A percentile compares a stretch with the other conserved stretches of the same genome.
phyloP scores from a whole-genome alignment of 768 basidiomycete species.

The Cystofilobasidium macerans region DNA sequence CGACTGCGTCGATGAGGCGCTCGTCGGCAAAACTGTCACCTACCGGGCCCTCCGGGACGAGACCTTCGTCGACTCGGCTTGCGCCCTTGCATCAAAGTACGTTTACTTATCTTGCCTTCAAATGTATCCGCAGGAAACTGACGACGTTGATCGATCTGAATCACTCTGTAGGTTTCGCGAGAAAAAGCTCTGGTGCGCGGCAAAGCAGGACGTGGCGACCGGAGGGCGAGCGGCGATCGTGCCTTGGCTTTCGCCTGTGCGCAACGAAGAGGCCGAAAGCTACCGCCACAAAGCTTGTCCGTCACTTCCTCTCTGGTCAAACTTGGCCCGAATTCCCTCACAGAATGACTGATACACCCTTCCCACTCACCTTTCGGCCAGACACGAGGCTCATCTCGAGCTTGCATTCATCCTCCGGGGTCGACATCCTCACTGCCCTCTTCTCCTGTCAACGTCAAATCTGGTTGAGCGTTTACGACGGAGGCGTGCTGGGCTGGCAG shows the following conservation, averaged over 20 bases:
- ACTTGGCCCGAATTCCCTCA: too few relatives aligned
- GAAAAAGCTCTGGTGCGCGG: neutral
- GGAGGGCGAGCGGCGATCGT: neutral
- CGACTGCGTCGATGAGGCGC: slow-evolving; percentile 1
- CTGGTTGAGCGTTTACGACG: neutral
- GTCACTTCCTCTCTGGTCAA: neutral
- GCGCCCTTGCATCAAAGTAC: neutral
- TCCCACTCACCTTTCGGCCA: neutral
- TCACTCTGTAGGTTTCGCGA: neutral
- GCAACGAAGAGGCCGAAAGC: neutral
- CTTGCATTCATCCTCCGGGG: neutral
- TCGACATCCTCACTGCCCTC: slow-evolving; percentile 1
- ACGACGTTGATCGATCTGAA: neutral
- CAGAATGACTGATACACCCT: neutral
- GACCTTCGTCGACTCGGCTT: neutral
- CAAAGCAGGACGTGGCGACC: neutral
- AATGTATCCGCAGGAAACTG: neutral
- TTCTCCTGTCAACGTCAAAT: slow-evolving; percentile 1
- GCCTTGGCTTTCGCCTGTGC: neutral
- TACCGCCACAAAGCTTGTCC: neutral
- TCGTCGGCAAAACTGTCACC: neutral
- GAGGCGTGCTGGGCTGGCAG: neutral
- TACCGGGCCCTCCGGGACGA: neutral
- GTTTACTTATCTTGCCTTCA: neutral
- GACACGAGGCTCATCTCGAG: neutral